Evolutionary conservation across 345 rosid species (phyloP).

Genomic region (Clausena lansium): DNA sequence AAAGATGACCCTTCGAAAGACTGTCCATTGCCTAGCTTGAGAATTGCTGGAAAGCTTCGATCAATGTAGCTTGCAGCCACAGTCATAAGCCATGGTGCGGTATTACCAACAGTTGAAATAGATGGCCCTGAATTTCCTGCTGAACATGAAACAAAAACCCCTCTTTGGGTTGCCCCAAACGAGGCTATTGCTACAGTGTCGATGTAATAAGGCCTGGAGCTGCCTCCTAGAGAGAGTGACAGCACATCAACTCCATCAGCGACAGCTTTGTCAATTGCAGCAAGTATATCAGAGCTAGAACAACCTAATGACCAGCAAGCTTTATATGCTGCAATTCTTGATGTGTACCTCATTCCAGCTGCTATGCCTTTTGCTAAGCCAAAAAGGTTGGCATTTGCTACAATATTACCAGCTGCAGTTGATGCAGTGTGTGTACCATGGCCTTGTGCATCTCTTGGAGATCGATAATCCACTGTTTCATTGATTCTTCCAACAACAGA

Average conservation of each 20-base stretch:
- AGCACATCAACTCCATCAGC: constrained; percentile 73
- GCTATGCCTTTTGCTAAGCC: constrained; percentile 65
- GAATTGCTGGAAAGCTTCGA: constrained; percentile 60
- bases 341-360: constrained; percentile 58
- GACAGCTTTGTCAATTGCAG: constrained; percentile 70
- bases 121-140: constrained; percentile 78
- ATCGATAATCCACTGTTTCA: constrained; percentile 52
- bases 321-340: constrained; percentile 74
- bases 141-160: constrained; percentile 75
- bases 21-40: constrained; percentile 48
- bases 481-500: constrained; percentile 42
- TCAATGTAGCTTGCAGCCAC: constrained; percentile 80
- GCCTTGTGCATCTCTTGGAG: constrained; percentile 69
- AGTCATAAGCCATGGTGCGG: constrained; percentile 86
- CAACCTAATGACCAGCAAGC: constrained; percentile 74
- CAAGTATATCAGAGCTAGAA: constrained; percentile 51
- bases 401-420: constrained; percentile 64
- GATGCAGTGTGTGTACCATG: constrained; percentile 92
- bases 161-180: constrained; percentile 50
- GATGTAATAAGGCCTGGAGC: constrained; percentile 47
- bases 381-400: constrained; percentile 39
- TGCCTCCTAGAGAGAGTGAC: constrained; percentile 68
- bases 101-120: constrained; percentile 47
- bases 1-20: constrained; percentile 50
- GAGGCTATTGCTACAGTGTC: constrained; percentile 62